Base-by-base conservation (phyloP, 129 eudicot species). In the Flaveria bidentis region DNA sequence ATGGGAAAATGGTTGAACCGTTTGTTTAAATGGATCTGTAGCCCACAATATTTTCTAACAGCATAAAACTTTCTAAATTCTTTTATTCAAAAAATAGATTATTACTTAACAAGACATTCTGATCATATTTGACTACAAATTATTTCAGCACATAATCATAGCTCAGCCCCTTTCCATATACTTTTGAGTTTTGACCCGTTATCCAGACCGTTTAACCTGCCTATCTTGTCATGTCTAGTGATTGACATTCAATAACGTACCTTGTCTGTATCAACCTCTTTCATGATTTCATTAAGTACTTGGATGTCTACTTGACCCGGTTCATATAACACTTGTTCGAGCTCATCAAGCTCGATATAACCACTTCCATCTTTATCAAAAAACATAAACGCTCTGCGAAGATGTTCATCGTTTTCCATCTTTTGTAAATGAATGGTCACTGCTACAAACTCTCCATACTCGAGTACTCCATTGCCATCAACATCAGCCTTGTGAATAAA, bases 381-480 rank as follows among this genome's bases (percentile, higher is more conserved):
- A 74, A 81, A 93, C 85, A 69, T 88, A 67, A 93, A 93, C 17
- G 98, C 97, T 87, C 86, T 82, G 5, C 92, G 98, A 61, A 93
- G 80, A 80, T 93, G 98, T 73, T 88, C 98, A 52, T 93, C 98
- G 13, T 93, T 90, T 78, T 93, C 97, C 90, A 93, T 88, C 79
- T 88, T 90, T 81, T 93, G 97, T 55, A 93, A 72, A 83, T 93
- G 98, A 73, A 93, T 93, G 9, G 96, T 90, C n/a, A 88, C 98
- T 5, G 98, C 97, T 73, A 93, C 98, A 80, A 93, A 93, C 89
- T 93, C 98, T 71, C 97, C 98, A 18, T 93, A 93, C 85, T 93
- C 96, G 74, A 93, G 87, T 50, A 90, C 86, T 78, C 98, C 98
- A 65, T 88, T 93, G 65, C 97, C 97, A 83, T 93, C 97, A 76